Percentiles rank a stretch among this genome's conserved stretches.
Conservation (phyloP, 257 asterid genomes). For the Solanum chilense region DNA sequence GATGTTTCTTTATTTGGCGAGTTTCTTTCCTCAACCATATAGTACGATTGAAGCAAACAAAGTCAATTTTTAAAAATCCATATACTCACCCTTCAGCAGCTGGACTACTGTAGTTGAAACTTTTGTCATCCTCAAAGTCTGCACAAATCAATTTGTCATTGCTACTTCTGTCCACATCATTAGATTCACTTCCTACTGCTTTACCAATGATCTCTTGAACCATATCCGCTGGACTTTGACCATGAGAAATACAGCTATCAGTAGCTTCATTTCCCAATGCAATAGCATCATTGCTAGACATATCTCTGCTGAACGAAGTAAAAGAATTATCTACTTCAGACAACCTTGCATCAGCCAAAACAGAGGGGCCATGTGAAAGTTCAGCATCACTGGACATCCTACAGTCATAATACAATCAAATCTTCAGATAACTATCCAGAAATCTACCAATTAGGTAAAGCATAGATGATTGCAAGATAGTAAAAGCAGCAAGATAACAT, state of each 20-base stretch:
- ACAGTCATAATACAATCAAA: background rate
- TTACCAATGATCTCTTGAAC: slow-evolving; percentile 14
- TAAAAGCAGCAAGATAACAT: background rate
- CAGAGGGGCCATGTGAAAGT: slow-evolving; percentile 9
- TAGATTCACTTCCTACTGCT: slow-evolving; percentile 15
- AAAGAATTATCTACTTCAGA: slow-evolving; percentile 19
- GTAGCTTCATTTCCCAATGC: slow-evolving; percentile 19
- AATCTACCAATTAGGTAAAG: background rate
- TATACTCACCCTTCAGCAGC: background rate
- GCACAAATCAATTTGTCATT: background rate
- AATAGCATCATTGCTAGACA: slow-evolving; percentile 8
- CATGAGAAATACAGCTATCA: slow-evolving; percentile 8
- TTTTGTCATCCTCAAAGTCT: background rate
- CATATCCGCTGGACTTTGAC: slow-evolving; percentile 11
- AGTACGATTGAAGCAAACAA: background rate
- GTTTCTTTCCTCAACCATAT: background rate
- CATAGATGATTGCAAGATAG: background rate
- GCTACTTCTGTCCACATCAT: slow-evolving; percentile 4
- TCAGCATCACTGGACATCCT: slow-evolving; percentile 1
- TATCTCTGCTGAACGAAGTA: slow-evolving; percentile 11
- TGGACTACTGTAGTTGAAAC: background rate
- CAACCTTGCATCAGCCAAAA: slow-evolving; percentile 20
- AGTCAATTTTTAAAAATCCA: background rate
- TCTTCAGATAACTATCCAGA: background rate
- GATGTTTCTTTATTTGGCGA: background rate